Conservation (phyloP, 2,329 filamentous ascomycete species). For the Aureobasidium lini region DNA sequence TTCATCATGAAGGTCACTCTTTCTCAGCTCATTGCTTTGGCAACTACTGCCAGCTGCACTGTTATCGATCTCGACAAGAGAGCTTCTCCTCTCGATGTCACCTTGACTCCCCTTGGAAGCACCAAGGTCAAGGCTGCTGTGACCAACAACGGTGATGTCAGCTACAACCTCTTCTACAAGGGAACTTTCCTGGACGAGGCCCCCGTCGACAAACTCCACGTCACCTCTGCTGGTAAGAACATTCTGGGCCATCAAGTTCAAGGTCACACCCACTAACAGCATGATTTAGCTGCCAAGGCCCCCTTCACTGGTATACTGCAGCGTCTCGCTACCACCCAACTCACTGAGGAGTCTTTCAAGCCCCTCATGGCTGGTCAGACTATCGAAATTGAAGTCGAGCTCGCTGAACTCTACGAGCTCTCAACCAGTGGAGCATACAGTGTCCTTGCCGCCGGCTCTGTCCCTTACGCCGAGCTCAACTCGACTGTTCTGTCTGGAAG, state of each 20-base stretch:
- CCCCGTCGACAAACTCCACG: constrained; percentile 22
- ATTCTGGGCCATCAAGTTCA: background rate
- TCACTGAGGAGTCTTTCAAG: constrained; percentile 45
- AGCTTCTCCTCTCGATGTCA: constrained; percentile 20
- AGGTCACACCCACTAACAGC: background rate
- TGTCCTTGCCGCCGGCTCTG: constrained; percentile 48
- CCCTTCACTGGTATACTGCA: constrained; percentile 48
- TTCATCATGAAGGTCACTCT: constrained; percentile 9
- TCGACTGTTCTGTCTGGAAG: constrained; percentile 46
- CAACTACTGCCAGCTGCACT: constrained; percentile 15
- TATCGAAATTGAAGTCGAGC: constrained; percentile 47
- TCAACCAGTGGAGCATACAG: constrained; percentile 47
- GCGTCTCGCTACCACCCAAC: constrained; percentile 38
- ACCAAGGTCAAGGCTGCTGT: constrained; percentile 21
- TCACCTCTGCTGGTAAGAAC: constrained; percentile 18
- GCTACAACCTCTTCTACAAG: constrained; percentile 23
- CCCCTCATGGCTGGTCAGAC: constrained; percentile 41
- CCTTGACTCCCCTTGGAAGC: constrained; percentile 19
- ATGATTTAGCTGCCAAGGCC: constrained; percentile 16
- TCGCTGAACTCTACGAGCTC: constrained; percentile 50
- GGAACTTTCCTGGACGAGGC: constrained; percentile 22
- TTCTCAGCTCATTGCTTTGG: constrained; percentile 13
- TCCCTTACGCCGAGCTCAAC: constrained; percentile 48
- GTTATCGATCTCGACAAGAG: constrained; percentile 21
- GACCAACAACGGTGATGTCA: constrained; percentile 20